Percentiles rank a stretch among this genome's conserved stretches.
phyloP scores from a whole-genome alignment of 139 green algal species.

The Eudorina sp. region DNA sequence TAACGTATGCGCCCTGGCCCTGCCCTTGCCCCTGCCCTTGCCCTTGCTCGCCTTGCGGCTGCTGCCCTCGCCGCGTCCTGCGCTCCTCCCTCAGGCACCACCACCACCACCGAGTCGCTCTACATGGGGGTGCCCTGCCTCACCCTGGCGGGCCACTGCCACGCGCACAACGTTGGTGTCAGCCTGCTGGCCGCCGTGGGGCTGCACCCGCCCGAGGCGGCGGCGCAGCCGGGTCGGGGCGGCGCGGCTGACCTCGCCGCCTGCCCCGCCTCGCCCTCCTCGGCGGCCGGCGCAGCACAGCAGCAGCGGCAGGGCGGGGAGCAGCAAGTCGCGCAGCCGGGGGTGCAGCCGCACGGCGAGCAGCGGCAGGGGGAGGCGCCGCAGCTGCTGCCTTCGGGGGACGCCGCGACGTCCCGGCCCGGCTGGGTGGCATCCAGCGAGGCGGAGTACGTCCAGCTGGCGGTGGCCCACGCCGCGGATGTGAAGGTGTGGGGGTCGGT shows the following conservation, averaged over 20 bases:
- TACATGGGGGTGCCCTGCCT: constrained; percentile 96
- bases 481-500: constrained; percentile 38
- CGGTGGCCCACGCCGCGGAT: constrained; percentile 71
- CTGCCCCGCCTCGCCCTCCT: background rate
- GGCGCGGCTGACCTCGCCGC: too few species aligned
- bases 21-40: too few species aligned
- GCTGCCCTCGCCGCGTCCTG: too few species aligned
- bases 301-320: constrained; percentile 13
- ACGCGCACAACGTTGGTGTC: constrained; percentile 96
- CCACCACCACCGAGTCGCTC: constrained; percentile 95
- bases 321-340: background rate
- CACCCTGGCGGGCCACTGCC: constrained; percentile 88
- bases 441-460: constrained; percentile 89
- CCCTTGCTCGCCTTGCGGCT: too few species aligned
- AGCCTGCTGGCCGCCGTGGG: constrained; percentile 88
- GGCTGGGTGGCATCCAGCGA: constrained; percentile 83
- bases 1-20: too few species aligned
- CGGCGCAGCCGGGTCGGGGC: too few species aligned
- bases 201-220: constrained; percentile 57
- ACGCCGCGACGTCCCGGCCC: background rate
- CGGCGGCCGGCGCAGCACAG: background rate
- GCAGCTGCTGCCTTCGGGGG: background rate
- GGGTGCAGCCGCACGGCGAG: background rate
- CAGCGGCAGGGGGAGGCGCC: background rate
- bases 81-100: constrained; percentile 90